A percentile compares a stretch with the other conserved stretches of the same genome.
Evolutionary conservation across 192 early-diverging fungal species (phyloP).

Genomic region (Gorgonomyces haynaldii): DNA sequence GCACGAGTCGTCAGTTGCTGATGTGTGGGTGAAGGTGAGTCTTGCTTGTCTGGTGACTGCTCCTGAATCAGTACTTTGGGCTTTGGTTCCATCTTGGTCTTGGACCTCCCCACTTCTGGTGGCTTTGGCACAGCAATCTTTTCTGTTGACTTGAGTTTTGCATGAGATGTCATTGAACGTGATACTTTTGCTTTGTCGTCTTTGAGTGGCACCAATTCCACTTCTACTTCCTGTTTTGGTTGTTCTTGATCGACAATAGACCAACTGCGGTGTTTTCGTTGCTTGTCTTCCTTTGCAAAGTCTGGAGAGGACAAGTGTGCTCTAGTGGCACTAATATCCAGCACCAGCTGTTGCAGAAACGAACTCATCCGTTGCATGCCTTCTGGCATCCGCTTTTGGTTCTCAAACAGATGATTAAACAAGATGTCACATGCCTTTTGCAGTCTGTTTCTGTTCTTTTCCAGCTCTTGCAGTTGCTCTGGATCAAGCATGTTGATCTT

Average conservation of each 20-base stretch:
- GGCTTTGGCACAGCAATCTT: too few relatives aligned
- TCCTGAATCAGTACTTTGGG: not conserved
- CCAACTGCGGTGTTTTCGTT: too few relatives aligned
- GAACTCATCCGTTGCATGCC: slow-evolving; percentile 31
- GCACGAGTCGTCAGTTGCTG: not conserved
- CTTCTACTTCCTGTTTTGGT: too few relatives aligned
- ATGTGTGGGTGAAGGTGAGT: not conserved
- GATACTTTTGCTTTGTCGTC: too few relatives aligned
- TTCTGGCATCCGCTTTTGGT: slow-evolving; percentile 26
- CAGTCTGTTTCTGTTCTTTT: slow-evolving; percentile 29
- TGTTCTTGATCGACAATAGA: too few relatives aligned
- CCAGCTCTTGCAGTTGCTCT: not conserved
- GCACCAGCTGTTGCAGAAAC: too few relatives aligned
- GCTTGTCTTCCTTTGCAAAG: too few relatives aligned
- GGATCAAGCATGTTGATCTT: slow-evolving; percentile 9
- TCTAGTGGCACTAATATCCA: too few relatives aligned
- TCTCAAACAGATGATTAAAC: slow-evolving; percentile 35
- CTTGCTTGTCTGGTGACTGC: not conserved
- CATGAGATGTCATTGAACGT: not conserved
- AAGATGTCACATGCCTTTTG: slow-evolving; percentile 34
- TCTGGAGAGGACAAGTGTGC: too few relatives aligned
- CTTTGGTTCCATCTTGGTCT: too few relatives aligned
- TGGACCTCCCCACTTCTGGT: too few relatives aligned
- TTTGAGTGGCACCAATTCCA: too few relatives aligned
- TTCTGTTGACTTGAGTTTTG: not conserved